phyloP scores from a whole-genome alignment of 768 basidiomycete species.

The Scleroderma bovista region DNA sequence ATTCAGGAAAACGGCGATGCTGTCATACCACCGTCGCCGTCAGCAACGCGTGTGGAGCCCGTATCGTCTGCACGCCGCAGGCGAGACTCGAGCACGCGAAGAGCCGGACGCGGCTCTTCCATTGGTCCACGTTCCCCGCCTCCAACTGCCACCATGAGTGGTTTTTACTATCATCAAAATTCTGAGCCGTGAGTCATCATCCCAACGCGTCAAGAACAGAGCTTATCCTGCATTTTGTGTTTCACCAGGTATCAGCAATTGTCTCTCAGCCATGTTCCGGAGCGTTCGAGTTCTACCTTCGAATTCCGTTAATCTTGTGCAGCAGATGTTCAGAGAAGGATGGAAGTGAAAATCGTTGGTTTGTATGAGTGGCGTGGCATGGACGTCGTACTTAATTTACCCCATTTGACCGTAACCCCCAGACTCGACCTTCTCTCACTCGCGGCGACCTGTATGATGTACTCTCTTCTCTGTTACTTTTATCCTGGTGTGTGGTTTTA shows the following conservation, averaged over 20 bases:
- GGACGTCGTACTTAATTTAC: constrained; percentile 9
- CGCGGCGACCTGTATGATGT: constrained; percentile 14
- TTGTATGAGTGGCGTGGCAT: not conserved
- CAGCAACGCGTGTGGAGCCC: constrained; percentile 22
- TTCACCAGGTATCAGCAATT: constrained; percentile 78
- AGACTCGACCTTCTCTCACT: constrained; percentile 1
- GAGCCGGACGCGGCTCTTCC: constrained; percentile 42
- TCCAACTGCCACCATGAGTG: constrained; percentile 71
- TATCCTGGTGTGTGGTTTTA: not conserved
- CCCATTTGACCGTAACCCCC: too few species aligned
- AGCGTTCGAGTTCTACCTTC: constrained; percentile 68
- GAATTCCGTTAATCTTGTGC: constrained; percentile 65
- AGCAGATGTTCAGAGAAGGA: constrained; percentile 2
- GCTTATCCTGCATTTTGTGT: constrained; percentile 3
- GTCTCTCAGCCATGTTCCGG: constrained; percentile 73
- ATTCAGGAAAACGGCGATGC: constrained; percentile 28
- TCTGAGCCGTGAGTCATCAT: constrained; percentile 75
- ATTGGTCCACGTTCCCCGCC: constrained; percentile 41
- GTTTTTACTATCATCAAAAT: constrained; percentile 92
- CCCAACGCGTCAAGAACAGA: not conserved
- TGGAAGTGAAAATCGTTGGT: not conserved
- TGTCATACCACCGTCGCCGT: constrained; percentile 25
- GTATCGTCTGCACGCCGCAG: constrained; percentile 31
- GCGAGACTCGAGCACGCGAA: constrained; percentile 44
- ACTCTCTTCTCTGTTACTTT: not conserved